A percentile compares a stretch with the other conserved stretches of the same genome.
Evolutionary conservation across 2,329 filamentous ascomycete genomes (phyloP).

Genomic region (Fusarium fracticaudum): DNA sequence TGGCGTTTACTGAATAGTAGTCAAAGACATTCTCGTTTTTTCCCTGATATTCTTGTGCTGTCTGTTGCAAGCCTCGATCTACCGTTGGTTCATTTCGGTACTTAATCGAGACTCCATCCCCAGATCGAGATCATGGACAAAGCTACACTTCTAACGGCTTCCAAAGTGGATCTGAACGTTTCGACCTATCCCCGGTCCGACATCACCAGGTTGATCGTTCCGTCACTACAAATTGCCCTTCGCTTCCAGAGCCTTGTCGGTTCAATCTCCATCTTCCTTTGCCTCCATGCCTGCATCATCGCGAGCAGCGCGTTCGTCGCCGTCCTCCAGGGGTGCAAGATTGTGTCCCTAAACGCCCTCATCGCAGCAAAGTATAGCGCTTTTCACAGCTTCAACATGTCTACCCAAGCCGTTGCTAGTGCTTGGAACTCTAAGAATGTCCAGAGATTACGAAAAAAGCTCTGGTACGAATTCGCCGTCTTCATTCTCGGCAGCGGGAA

Average conservation of each 20-base stretch:
- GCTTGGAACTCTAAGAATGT: constrained; percentile 52
- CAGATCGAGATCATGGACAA: constrained; percentile 47
- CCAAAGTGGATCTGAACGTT: constrained; percentile 48
- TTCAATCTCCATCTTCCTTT: constrained; percentile 45
- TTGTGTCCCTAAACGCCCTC: constrained; percentile 42
- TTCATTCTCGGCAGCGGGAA: constrained; percentile 63
- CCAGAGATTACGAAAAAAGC: constrained; percentile 54
- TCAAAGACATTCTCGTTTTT: constrained; percentile 2
- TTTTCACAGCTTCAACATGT: constrained; percentile 43
- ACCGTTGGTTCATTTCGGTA: neutral
- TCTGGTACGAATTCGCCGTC: constrained; percentile 63
- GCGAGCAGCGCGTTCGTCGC: constrained; percentile 41
- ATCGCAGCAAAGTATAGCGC: constrained; percentile 44
- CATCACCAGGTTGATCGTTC: constrained; percentile 46
- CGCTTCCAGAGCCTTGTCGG: constrained; percentile 50
- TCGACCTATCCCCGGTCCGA: constrained; percentile 45
- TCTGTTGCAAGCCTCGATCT: neutral
- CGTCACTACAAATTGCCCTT: constrained; percentile 48
- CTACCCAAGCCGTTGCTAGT: constrained; percentile 39
- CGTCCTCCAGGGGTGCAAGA: constrained; percentile 38
- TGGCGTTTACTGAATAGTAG: neutral
- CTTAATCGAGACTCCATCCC: constrained; percentile 12
- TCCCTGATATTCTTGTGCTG: neutral
- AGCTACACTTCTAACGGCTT: constrained; percentile 51
- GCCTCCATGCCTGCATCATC: constrained; percentile 46